phyloP scores from a whole-genome alignment of 2,329 filamentous ascomycete species.

The Ilyonectria destructans region DNA sequence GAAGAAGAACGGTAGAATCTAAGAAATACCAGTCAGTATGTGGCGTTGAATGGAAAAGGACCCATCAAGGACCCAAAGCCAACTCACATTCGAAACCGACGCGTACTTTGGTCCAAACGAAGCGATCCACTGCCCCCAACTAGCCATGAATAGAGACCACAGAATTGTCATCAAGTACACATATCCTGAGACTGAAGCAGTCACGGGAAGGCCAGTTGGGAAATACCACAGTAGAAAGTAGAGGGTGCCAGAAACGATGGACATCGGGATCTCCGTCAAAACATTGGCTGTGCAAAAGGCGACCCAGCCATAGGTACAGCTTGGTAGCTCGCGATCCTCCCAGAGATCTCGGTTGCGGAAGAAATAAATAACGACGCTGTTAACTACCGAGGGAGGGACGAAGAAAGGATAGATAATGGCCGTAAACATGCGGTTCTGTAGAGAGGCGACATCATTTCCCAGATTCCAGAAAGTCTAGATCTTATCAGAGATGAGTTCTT shows the following conservation, averaged over 20 bases:
- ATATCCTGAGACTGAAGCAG: conserved; percentile 78
- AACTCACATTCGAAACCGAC: conserved; percentile 77
- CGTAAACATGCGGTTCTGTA: conserved; percentile 85
- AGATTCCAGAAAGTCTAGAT: conserved; percentile 77
- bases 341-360: conserved; percentile 80
- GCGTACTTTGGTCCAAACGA: conserved; percentile 85
- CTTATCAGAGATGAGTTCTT: not conserved
- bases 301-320: conserved; percentile 82
- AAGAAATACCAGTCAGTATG: not conserved
- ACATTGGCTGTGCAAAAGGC: conserved; percentile 82
- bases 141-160: conserved; percentile 82
- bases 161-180: conserved; percentile 84
- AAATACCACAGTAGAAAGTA: conserved; percentile 86
- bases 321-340: conserved; percentile 80
- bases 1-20: conserved; percentile 83
- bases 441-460: conserved; percentile 74
- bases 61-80: not conserved
- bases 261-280: conserved; percentile 79
- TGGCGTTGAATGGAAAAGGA: not conserved
- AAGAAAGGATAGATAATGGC: conserved; percentile 76
- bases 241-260: conserved; percentile 74
- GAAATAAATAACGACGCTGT: conserved; percentile 82
- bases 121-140: conserved; percentile 88
- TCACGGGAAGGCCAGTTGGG: conserved; percentile 77
- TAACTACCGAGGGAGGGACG: conserved; percentile 77